Evolutionary conservation across 305 asterid genomes (phyloP), one percentile per base, ranked within the genome.

Genomic region (Fraxinus baroniana): DNA sequence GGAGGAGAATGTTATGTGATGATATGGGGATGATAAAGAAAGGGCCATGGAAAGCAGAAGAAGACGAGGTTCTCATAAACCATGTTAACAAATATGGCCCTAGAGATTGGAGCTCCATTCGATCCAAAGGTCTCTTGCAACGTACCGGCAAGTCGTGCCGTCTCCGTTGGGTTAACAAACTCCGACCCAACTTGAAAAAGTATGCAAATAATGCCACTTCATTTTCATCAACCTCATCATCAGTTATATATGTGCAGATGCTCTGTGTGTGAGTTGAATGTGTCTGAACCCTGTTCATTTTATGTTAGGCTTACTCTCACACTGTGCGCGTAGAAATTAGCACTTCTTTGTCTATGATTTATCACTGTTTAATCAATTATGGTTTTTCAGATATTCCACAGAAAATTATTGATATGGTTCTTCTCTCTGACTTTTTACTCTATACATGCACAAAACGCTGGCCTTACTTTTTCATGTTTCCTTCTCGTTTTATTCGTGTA

Each of bases 81-180:
- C 99, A 95, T 82, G 98, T 95, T 7, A 87, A 75, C 55, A 94
- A 91, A 30, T 86, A 90, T 75, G 99, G 99, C 17, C 94, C 99
- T 2, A 62, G 96, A 78, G 96, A 94, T 81, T 95, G 99, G 99
- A 95, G 97, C 97, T 94, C 98, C 97, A 90, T 95, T 95, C 99
- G 95, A 93, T 93, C 96, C 98, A 95, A 94, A 89, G 99, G 98
- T 55, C 95, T 95, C 18, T 76, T 95, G 78, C 87, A 85, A 22
- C 90, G 99, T 6, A 93, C 97, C 62, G 99, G 98, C 12, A 95
- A 95, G 74, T 95, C 99, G 9, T 95, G 99, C 77, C 96, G 98
- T 72, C 97, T 95, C 82, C 97, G 99, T 18, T 95, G 99, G 98
- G 99, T 95, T 71, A 95, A 95, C 80, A 95, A 93, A 89, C 99